Evolutionary conservation across 176 grass and related monocot genomes (phyloP), one percentile per base, ranked within the genome.

Genomic region (Melocanna baccifera): DNA sequence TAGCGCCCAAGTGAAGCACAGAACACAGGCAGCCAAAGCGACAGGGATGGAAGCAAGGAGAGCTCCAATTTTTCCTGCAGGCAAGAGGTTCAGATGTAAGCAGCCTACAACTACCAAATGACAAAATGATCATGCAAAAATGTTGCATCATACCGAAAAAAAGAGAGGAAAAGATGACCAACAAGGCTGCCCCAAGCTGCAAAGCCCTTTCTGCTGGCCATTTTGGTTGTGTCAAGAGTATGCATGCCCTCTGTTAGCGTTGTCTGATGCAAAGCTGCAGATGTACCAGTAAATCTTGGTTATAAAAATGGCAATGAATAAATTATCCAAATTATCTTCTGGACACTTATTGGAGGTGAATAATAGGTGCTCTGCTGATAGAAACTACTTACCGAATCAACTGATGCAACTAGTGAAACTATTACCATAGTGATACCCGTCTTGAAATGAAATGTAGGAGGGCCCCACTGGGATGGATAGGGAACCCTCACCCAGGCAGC

Each of bases 401-500:
- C 89, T 57, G 96, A 96, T 76, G 91, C 87, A 79, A 96, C 96
- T 15, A 99, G 78, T 45, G 96, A 96, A 67, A 95, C 90, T 85
- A 99, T 84, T 26, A 86, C 47, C 96, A 99, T 99, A 83, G 96
- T 86, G 71, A 99, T 87, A 66, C 77, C 70, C 1, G 96, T 96
- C 57, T 89, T 94, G 67, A 96, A 96, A 86, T 96, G 91, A 67
- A 99, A 96, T 63, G 87, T 94, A 8, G 96, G 96, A 66, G 93
- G 71, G 7, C 96, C 93, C 96, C 96, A 99, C 71, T 99, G 96
- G 83, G 96, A 96, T 34, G 96, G 96, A 91, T 94, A 99, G 48
- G 96, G 93, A 84, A 94, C 69, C 83, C 96, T 84, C 58, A 99
- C 87, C 96, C 96, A 99, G 73, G 93, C 77, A 87, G 93, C 91